These are phyloP conservation scores for Neurospora africana DNA, from an alignment of 495 filamentous ascomycete genomes.

Conservation along the genomic window DNA sequence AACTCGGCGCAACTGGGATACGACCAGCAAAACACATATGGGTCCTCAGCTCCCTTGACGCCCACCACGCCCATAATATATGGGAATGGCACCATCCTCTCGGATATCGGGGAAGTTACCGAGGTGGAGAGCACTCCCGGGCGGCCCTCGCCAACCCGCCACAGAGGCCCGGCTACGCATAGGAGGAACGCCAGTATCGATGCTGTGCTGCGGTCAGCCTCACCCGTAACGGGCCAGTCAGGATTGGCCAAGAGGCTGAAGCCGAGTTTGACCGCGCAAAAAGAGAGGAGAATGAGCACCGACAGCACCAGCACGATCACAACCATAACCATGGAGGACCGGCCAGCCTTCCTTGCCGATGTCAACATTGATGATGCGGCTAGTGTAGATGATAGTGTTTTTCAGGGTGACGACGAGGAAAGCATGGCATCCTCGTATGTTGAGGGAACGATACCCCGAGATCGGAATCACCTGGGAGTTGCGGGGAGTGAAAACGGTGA, in stretches of 20 bases:
- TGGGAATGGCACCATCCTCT: slow-evolving; percentile 53
- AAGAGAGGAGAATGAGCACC: slow-evolving; percentile 30
- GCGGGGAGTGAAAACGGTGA: slow-evolving; percentile 21
- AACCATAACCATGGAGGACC: slow-evolving; percentile 36
- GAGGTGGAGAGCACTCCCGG: slow-evolving; percentile 45
- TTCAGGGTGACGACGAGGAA: slow-evolving; percentile 50
- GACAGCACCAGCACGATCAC: slow-evolving; percentile 43
- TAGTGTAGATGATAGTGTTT: slow-evolving; percentile 47
- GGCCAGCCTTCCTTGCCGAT: slow-evolving; percentile 36
- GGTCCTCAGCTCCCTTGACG: slow-evolving; percentile 40
- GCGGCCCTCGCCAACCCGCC: slow-evolving; percentile 18
- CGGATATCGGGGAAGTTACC: slow-evolving; percentile 64
- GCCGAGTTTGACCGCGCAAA: slow-evolving; percentile 18
- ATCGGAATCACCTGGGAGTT: slow-evolving; percentile 12
- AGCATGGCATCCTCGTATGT: slow-evolving; percentile 42
- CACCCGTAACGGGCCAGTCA: slow-evolving; percentile 11
- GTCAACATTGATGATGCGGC: slow-evolving; percentile 48
- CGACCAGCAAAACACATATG: slow-evolving; percentile 25
- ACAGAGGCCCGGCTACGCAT: neutral
- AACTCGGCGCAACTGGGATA: slow-evolving; percentile 10
- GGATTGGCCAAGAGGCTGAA: slow-evolving; percentile 30
- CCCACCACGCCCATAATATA: slow-evolving; percentile 49
- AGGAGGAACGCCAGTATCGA: neutral
- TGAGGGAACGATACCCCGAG: slow-evolving; percentile 24
- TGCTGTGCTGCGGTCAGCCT: slow-evolving; percentile 1